Conservation (phyloP, 2,329 filamentous ascomycete species). For the Penicillium oxalicum region DNA sequence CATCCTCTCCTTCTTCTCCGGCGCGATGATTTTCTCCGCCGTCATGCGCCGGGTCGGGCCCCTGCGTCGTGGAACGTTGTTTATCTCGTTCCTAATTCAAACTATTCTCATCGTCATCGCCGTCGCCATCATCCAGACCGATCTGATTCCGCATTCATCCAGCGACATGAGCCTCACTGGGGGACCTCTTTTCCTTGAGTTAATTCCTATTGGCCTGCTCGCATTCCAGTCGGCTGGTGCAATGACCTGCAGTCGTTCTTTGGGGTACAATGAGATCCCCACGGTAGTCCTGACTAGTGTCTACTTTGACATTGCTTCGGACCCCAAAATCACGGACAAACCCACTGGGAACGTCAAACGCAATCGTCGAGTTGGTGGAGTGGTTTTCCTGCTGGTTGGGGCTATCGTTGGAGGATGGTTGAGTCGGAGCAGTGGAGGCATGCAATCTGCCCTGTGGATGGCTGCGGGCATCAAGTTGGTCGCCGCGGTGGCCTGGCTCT, state of each 20-base stretch:
- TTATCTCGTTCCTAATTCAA: conserved; percentile 39
- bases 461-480: conserved; percentile 37
- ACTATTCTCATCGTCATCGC: conserved; percentile 35
- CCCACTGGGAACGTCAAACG: conserved; percentile 37
- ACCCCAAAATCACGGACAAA: conserved; percentile 31
- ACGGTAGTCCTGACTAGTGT: conserved; percentile 44
- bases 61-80: conserved; percentile 32
- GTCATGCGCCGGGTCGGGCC: conserved; percentile 33
- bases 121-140: conserved; percentile 35
- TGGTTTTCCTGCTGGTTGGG: conserved; percentile 35
- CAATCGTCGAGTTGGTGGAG: conserved; percentile 34
- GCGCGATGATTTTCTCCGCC: conserved; percentile 37
- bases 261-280: conserved; percentile 41
- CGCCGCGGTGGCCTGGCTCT: conserved; percentile 33
- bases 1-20: conserved; percentile 38
- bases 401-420: conserved; percentile 41
- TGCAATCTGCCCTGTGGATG: conserved; percentile 41
- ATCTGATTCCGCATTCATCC: conserved; percentile 33
- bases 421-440: conserved; percentile 38
- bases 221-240: conserved; percentile 43
- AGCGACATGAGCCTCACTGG: conserved; percentile 16
- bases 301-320: conserved; percentile 42
- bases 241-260: conserved; percentile 38
- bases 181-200: conserved; percentile 32
- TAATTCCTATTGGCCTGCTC: conserved; percentile 40